A percentile compares a stretch with the other conserved stretches of the same genome.
phyloP scores from a whole-genome alignment of 192 early-diverging fungal genomes.

The Paraglomus brasilianum region DNA sequence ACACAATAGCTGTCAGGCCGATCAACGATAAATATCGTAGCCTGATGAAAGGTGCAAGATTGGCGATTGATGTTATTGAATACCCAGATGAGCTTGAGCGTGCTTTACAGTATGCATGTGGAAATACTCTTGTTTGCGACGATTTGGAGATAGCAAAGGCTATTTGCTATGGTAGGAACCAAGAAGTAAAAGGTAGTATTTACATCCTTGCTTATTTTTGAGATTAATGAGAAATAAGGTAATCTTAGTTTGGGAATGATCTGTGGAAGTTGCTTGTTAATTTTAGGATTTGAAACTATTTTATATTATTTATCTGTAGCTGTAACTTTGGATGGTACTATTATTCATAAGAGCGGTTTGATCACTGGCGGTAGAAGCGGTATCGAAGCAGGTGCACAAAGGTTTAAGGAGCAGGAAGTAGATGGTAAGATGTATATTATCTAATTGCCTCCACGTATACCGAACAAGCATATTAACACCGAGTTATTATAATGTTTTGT shows the following conservation, averaged over 20 bases:
- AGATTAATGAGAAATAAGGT: not conserved
- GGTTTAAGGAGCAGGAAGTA: constrained; percentile 90
- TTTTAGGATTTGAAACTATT: not conserved
- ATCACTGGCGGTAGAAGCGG: constrained; percentile 83
- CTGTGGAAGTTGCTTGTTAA: not conserved
- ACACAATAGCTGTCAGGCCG: constrained; percentile 69
- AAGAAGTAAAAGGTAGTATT: constrained; percentile 75
- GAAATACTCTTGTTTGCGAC: constrained; percentile 92
- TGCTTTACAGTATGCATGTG: constrained; percentile 89
- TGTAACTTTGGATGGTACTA: constrained; percentile 89
- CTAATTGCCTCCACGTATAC: no score
- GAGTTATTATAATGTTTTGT: not conserved
- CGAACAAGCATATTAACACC: no score
- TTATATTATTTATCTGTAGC: constrained; percentile 39
- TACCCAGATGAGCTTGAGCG: constrained; percentile 74
- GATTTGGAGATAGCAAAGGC: constrained; percentile 78
- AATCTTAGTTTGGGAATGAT: not conserved
- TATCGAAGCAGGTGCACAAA: constrained; percentile 44
- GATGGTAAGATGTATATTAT: constrained; percentile 54
- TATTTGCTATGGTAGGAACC: constrained; percentile 78
- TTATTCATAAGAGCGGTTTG: constrained; percentile 95
- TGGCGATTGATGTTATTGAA: constrained; percentile 93
- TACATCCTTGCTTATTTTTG: not conserved
- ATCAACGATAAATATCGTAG: constrained; percentile 81
- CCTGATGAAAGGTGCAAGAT: constrained; percentile 75